Base-by-base conservation (phyloP, 352 stramenopile species). In the Phytophthora idaei region DNA sequence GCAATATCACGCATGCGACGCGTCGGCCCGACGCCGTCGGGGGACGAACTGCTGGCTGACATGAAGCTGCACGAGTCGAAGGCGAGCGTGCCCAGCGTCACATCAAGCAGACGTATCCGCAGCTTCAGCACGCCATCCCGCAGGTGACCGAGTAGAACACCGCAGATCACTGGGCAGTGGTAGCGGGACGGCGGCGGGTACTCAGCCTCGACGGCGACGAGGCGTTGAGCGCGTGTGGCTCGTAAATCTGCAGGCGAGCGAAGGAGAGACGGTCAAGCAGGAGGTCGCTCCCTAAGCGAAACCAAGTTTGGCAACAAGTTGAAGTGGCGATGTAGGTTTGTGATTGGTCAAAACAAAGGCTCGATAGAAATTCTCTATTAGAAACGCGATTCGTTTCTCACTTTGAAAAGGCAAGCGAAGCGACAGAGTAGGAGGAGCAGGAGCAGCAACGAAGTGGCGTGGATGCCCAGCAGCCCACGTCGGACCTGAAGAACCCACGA, bases 261-360 rank as follows among this genome's bases (percentile, higher is more conserved):
- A 98, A 59, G 76, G 98, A 11, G 90, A 98, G 55, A 89, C 89
- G 12, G 81, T 98, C 44, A 96, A 96, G 64, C 78, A 93, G 53
- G 92, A 98, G 71, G 92, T 97, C 31, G 17, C 17, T 21, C n/a
- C n/a, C n/a, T n/a, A n/a, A n/a, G n/a, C n/a, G n/a, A 0, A 21
- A 21, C 17, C 63, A 72, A 2, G 50, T 34, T 29, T 87, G n/a
- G 67, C 58, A 39, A 76, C 73, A 39, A 55, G 82, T 85, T 80
- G 37, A 80, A 91, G 67, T 80, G 76, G 7, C 9, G 28, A 62
- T 50, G 58, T n/a, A 34, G 41, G 21, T 21, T 64, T 61, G 11
- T 49, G 51, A 72, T 69, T 73, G 53, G 58, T 48, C 44, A 54
- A 57, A 66, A 63, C 27, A 15, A 27, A 41, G 21, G 6, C 34